Evolutionary conservation across 2,329 filamentous ascomycete genomes (phyloP).

Genomic region (Aaosphaeria pasadenensis): DNA sequence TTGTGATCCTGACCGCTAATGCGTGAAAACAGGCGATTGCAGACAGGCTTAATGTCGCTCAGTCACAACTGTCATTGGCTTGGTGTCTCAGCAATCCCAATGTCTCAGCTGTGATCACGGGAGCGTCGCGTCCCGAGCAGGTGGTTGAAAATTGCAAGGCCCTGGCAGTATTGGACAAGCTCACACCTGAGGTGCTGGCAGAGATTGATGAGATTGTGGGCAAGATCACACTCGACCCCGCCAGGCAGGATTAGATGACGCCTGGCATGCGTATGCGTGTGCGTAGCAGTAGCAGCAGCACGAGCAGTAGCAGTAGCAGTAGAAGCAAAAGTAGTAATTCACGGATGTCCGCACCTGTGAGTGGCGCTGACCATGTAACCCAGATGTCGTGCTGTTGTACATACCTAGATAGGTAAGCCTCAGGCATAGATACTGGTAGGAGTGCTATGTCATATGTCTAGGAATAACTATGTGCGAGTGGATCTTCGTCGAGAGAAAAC

Average conservation of each 20-base stretch:
- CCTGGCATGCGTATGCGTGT: too few species aligned
- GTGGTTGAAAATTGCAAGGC: slow-evolving; percentile 39
- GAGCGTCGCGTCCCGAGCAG: slow-evolving; percentile 27
- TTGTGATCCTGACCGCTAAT: background rate
- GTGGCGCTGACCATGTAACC: too few species aligned
- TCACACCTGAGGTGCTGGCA: slow-evolving; percentile 45
- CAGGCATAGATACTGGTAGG: too few species aligned
- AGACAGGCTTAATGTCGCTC: slow-evolving; percentile 60
- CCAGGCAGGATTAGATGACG: slow-evolving; percentile 1
- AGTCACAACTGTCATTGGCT: slow-evolving; percentile 37
- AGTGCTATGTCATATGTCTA: too few species aligned
- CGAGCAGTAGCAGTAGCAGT: too few species aligned
- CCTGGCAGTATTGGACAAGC: slow-evolving; percentile 42
- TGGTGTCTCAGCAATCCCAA: slow-evolving; percentile 36
- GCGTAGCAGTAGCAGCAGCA: too few species aligned
- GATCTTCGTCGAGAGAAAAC: too few species aligned
- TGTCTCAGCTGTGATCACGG: slow-evolving; percentile 29
- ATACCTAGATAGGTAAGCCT: too few species aligned
- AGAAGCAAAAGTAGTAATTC: too few species aligned
- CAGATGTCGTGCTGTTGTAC: too few species aligned
- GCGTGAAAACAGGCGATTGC: slow-evolving; percentile 46
- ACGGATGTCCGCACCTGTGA: too few species aligned
- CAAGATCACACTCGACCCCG: slow-evolving; percentile 18
- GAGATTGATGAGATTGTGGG: slow-evolving; percentile 37
- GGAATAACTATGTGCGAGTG: too few species aligned